Conservation (phyloP, 345 rosid species). For the Eucalyptus sideroxylon region DNA sequence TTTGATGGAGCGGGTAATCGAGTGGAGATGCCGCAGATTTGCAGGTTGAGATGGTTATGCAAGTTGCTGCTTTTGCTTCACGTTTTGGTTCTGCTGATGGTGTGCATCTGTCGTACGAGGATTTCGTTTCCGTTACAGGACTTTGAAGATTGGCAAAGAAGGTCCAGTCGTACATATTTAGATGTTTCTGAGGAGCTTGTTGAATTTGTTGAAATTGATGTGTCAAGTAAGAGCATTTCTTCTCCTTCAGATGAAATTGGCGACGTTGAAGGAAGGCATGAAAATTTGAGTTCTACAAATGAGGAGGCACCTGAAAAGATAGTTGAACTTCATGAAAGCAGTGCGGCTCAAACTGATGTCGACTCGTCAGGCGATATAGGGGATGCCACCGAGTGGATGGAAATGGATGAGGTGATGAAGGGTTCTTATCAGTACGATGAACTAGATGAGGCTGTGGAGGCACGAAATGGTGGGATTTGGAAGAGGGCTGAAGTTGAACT, state of each 20-base stretch:
- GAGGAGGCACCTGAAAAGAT: neutral
- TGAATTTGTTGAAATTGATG: neutral
- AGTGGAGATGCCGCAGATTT: conserved; percentile 4
- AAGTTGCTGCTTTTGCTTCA: neutral
- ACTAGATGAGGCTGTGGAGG: neutral
- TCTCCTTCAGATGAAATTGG: neutral
- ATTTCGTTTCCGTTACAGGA: neutral
- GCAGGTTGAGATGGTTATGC: conserved; percentile 6
- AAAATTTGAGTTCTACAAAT: neutral
- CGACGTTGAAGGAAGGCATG: neutral
- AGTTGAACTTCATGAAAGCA: neutral
- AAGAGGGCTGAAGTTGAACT: neutral
- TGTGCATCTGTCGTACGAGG: conserved; percentile 16
- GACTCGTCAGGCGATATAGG: neutral
- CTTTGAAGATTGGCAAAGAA: neutral
- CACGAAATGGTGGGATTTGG: neutral
- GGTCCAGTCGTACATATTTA: neutral
- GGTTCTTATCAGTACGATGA: neutral
- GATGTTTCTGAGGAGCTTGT: neutral
- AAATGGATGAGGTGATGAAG: neutral
- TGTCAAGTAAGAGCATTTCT: neutral
- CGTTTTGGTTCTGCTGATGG: conserved; percentile 9
- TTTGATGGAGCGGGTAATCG: neutral
- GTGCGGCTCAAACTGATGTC: neutral
- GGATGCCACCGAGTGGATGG: neutral